phyloP scores from a whole-genome alignment of 2,329 filamentous ascomycete genomes.

The Stachybotrys chlorohalonatus region DNA sequence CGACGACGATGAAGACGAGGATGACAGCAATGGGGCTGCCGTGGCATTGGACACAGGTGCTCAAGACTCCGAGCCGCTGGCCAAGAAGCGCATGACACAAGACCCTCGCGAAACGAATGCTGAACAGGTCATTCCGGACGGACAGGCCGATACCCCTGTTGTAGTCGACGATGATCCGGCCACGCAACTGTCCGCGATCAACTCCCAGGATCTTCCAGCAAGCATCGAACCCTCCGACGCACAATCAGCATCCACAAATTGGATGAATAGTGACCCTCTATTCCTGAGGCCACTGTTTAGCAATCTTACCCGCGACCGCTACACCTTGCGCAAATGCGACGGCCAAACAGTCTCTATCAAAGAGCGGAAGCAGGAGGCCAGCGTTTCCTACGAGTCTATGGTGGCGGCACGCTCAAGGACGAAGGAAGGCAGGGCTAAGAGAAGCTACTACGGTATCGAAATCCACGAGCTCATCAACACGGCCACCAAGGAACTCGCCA shows the following conservation, averaged over 20 bases:
- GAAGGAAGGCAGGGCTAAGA: constrained; percentile 58
- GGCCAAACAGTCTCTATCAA: constrained; percentile 49
- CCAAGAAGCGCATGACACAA: constrained; percentile 23
- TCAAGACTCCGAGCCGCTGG: constrained; percentile 7
- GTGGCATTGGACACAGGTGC: background rate
- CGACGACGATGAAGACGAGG: constrained; percentile 16
- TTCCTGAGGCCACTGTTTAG: constrained; percentile 18
- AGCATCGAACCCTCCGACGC: background rate
- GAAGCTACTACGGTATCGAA: constrained; percentile 84
- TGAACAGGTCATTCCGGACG: background rate
- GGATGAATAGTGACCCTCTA: constrained; percentile 12
- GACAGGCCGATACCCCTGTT: background rate
- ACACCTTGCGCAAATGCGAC: constrained; percentile 42
- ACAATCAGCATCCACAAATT: constrained; percentile 4
- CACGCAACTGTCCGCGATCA: constrained; percentile 1
- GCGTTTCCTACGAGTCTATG: constrained; percentile 54
- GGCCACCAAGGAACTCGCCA: constrained; percentile 50
- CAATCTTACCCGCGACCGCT: constrained; percentile 17
- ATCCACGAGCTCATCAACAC: constrained; percentile 76
- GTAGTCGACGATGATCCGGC: background rate
- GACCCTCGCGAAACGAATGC: constrained; percentile 7
- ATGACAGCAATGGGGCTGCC: background rate
- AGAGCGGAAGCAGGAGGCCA: constrained; percentile 36
- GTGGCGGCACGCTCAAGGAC: constrained; percentile 59
- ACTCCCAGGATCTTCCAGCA: background rate